Conservation (phyloP, 495 filamentous ascomycete species). For the Tuber borchii region DNA sequence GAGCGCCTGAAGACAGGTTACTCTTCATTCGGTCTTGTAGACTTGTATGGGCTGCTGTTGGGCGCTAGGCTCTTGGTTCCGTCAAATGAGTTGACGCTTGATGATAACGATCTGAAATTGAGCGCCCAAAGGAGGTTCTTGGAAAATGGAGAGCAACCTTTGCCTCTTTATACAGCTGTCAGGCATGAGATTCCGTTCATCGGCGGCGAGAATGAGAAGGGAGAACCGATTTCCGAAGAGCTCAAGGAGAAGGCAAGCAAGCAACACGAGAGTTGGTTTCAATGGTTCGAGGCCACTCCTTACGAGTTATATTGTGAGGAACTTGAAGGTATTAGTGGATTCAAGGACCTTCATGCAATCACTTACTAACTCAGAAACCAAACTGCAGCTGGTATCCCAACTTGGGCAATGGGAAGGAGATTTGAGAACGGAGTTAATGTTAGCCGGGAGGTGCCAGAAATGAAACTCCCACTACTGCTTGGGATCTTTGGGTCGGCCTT, state of each 20-base stretch:
- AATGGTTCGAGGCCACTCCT: conserved; percentile 95
- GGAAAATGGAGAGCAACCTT: conserved; percentile 66
- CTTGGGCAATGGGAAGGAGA: conserved; percentile 79
- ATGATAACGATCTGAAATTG: conserved; percentile 73
- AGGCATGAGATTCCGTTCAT: conserved; percentile 89
- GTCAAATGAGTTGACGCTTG: conserved; percentile 68
- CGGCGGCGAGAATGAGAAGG: conserved; percentile 46
- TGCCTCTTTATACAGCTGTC: conserved; percentile 92
- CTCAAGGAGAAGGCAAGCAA: conserved; percentile 59
- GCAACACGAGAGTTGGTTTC: conserved; percentile 67
- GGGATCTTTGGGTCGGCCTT: conserved; percentile 94
- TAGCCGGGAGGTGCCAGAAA: conserved; percentile 65
- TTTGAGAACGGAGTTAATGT: conserved; percentile 66
- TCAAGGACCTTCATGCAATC: conserved; percentile 7
- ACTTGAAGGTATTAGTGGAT: conserved; percentile 46
- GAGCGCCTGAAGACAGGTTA: conserved; percentile 82
- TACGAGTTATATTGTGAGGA: conserved; percentile 98
- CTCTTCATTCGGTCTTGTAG: conserved; percentile 82
- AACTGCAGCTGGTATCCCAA: conserved; percentile 74
- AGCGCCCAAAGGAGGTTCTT: conserved; percentile 73
- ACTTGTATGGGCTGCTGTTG: conserved; percentile 80
- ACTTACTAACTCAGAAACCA: conserved; percentile 15
- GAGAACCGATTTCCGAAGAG: conserved; percentile 44
- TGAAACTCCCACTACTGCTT: conserved; percentile 71
- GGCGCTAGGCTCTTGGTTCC: conserved; percentile 79